Base-by-base conservation (phyloP, 805 yeast species). In the Babjeviella inositovora region DNA sequence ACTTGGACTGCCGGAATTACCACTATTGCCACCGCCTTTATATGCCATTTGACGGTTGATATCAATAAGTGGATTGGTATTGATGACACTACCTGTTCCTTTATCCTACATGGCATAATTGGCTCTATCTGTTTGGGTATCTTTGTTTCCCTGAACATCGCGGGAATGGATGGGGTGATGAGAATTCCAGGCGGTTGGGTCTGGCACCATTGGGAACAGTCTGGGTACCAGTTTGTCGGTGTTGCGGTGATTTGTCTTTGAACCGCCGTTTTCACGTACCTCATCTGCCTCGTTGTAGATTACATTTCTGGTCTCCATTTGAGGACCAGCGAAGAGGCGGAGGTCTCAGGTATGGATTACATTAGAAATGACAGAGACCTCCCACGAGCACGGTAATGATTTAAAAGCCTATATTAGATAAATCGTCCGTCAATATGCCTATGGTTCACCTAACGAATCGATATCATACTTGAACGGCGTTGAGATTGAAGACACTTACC, bases 271-370 rank as follows among this genome's bases (percentile, higher is more conserved):
- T 49, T 52, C 25, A 60, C 70, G 0, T 37, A 49, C 26, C 35
- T 47, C 1, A 47, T 62, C 25, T 57, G 65, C 30, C 58, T 54
- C 30, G 31, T 55, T 10, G 57, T 66, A 20, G 64, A 66, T 34
- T 42, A 50, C 25, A 60, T 62, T 23, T 72, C 73, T 7, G 70
- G 70, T 4, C 41, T 51, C 25, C 43, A 54, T 27, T 39, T 64
- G 32, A 55, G 62, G 37, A 62, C 55, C 6, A 21, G 43, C 11
- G 53, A 43, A 11, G 66, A 54, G 31, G 64, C 45, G 12, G 70
- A 64, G 38, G 56, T 50, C 19, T 45, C 56, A 53, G 71, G 70
- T 15, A 51, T 62, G 51, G 71, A 63, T 34, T 32, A n/a, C 48
- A 23, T 50, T 34, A 24, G 69, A 63, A 32, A 57, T 62, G 62